Base-by-base conservation (phyloP, 768 basidiomycete genomes). In the Kwoniella bestiolae region DNA sequence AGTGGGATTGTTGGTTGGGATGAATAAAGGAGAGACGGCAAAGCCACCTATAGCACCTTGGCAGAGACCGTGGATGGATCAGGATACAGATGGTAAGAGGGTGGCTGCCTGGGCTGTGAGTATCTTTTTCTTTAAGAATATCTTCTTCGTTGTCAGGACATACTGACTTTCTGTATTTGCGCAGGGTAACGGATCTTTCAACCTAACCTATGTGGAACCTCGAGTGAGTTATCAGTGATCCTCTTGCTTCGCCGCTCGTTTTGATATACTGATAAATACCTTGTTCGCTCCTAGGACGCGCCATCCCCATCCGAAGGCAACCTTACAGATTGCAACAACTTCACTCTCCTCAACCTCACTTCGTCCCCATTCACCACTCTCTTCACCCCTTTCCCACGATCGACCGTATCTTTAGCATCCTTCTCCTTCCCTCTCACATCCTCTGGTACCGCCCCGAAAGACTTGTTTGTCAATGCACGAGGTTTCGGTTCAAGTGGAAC, bases 401-500 rank as follows among this genome's bases (percentile, higher is more conserved):
- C 69, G 12, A 75, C 64, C 8, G 52, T 74, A 21, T 70, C 69
- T 3, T 47, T 72, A 8, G 68, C 73, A 4, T 71, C 78, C 3
- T 79, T 76, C 57, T 49, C 52, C 23, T 70, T 81, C 31, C 70
- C 75, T 11, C 50, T 78, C 16, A 46, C 49, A 34, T 18, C 46
- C 3, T 29, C 60, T n/a, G 68, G 55, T 56, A 66, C 51, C 41
- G 59, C 55, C 1, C 62, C 47, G 26, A 63, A 68, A 7, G 52
- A 57, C 49, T 44, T 66, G 21, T 73, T 72, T 23, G 58, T 81
- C 38, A 60, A 69, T 35, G 60, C 78, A 0, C 31, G 63, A 18
- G 80, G 80, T 11, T 63, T 79, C 23, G 72, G 71, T 3, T 68
- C 75, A 4, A 65, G 63, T 5, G 80, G 80, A 2, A 73, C 71